These are phyloP conservation scores for Salix caprea DNA, from an alignment of 345 rosid genomes.

Conservation along the genomic window DNA sequence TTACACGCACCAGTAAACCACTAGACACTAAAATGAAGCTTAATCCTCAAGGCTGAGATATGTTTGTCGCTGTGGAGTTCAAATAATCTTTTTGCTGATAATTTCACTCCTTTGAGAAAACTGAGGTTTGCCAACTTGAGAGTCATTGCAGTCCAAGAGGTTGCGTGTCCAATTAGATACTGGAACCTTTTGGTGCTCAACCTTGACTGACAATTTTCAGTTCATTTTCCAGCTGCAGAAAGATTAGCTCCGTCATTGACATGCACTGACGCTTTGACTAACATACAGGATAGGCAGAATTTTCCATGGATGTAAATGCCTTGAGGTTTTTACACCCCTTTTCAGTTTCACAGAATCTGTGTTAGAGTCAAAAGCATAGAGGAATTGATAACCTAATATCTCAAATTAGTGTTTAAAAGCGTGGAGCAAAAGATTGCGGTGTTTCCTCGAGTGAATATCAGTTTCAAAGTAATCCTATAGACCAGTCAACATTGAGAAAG, in stretches of 20 bases:
- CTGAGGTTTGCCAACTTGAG: neutral
- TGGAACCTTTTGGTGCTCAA: neutral
- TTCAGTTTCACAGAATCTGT: neutral
- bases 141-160: neutral
- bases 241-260: constrained; percentile 1
- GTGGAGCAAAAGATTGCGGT: neutral
- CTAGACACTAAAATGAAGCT: neutral
- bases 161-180: neutral
- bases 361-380: neutral
- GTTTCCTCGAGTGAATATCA: too few relatives aligned
- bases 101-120: neutral
- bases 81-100: neutral
- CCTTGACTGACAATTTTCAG: constrained; percentile 5
- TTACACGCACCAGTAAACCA: neutral
- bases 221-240: constrained; percentile 20
- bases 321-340: neutral
- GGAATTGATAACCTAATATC: neutral
- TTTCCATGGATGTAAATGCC: neutral
- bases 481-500: neutral
- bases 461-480: neutral
- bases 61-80: neutral
- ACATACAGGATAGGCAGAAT: too few relatives aligned
- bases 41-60: neutral
- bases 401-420: neutral
- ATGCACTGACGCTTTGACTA: neutral